Evolutionary conservation across 208 protist species (phyloP), one percentile per base, ranked within the genome.

Genomic region (Sergeia podlipaevii): DNA sequence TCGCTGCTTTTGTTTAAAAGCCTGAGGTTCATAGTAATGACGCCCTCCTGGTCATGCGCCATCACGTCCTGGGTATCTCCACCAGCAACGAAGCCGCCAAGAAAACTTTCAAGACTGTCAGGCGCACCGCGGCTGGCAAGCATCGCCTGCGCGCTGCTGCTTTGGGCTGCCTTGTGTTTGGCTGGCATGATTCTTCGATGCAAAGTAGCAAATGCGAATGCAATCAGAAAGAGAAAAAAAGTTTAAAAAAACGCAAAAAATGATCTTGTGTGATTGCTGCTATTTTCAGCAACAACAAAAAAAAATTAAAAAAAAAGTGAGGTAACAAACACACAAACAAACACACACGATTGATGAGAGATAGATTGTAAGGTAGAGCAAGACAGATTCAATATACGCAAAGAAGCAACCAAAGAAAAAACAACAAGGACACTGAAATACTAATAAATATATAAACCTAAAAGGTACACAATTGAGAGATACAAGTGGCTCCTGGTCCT

Each of bases 1-100:
- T 96, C 89, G 62, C 77, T 89, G 18, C 54, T 80, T 61, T 96
- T 96, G 32, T 52, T 72, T 42, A 95, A 59, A 17, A 91, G 66
- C 48, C 75, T 75, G 7, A 94, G 52, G 55, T 82, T 76, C 21
- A 90, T 64, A 6, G 42, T 67, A 27, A 89, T 81, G 50, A 74
- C 76, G 45, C 64, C 68, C 30, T 74, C 68, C 2, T 59, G 33
- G 21, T 80, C 65, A 11, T 63, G 36, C 38, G 70, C 53, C 0
- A 59, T 39, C 0, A 47, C 48, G 45, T 44, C 49, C 20, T 75
- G 54, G 27, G 52, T 46, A 15, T 4, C 44, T 1, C 41, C 45
- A 28, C 18, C 20, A 28, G 69, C 48, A 29, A 50, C 55, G 44
- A 81, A 80, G 34, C 80, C 86, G 29, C 75, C 79, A 10, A 94